Conservation (phyloP, 2,329 filamentous ascomycete genomes). For the Trichoderma atrobrunneum region DNA sequence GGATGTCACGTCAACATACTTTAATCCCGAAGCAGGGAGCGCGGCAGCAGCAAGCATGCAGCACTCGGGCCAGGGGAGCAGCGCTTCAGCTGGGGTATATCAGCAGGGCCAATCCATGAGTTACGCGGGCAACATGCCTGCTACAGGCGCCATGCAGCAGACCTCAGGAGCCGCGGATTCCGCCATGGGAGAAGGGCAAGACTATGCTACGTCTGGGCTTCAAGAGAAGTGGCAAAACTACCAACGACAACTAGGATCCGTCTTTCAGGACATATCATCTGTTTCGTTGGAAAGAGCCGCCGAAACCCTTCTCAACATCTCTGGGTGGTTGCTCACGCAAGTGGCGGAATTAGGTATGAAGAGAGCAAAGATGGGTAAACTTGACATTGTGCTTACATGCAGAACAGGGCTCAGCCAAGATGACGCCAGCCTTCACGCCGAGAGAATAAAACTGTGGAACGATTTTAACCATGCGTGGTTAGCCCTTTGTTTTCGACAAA, state of each 20-base stretch:
- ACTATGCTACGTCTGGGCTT: conserved; percentile 54
- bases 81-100: conserved; percentile 59
- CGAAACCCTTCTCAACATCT: conserved; percentile 51
- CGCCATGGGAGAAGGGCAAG: conserved; percentile 54
- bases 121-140: conserved; percentile 48
- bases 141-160: conserved; percentile 46
- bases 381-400: conserved; percentile 22
- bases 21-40: conserved; percentile 43
- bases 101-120: conserved; percentile 59
- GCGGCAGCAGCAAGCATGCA: conserved; percentile 57
- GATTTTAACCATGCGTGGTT: conserved; percentile 96
- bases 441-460: conserved; percentile 83
- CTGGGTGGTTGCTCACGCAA: conserved; percentile 55
- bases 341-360: conserved; percentile 55
- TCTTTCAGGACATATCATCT: conserved; percentile 68
- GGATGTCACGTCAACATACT: conserved; percentile 66
- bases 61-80: conserved; percentile 46
- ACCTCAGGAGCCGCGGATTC: conserved; percentile 39
- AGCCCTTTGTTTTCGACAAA: conserved; percentile 76
- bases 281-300: conserved; percentile 50
- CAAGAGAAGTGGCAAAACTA: conserved; percentile 69
- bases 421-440: conserved; percentile 69
- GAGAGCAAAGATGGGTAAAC: background rate
- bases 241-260: conserved; percentile 58
- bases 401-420: conserved; percentile 75